phyloP scores from a whole-genome alignment of 768 basidiomycete genomes.

The Leucogyrophana mollusca region DNA sequence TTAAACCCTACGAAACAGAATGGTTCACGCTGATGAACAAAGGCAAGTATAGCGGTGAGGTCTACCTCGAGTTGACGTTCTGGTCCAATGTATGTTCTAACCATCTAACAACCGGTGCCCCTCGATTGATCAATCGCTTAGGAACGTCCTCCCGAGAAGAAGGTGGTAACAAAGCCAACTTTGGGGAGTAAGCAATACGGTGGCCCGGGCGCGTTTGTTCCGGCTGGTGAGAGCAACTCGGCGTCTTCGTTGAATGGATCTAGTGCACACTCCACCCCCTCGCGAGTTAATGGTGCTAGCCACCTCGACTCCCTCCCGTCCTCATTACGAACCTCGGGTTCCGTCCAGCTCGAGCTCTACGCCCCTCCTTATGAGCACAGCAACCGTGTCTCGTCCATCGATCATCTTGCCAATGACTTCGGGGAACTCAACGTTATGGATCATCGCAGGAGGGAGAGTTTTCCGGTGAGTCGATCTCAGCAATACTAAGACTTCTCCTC shows the following conservation, averaged over 20 bases:
- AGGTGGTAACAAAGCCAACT: slow-evolving; percentile 45
- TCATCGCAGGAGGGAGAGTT: slow-evolving; percentile 53
- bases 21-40: slow-evolving; percentile 92
- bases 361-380: slow-evolving; percentile 69
- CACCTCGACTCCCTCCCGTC: slow-evolving; percentile 55
- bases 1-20: slow-evolving; percentile 49
- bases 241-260: slow-evolving; percentile 22
- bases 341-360: slow-evolving; percentile 70
- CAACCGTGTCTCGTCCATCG: slow-evolving; percentile 41
- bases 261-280: slow-evolving; percentile 10
- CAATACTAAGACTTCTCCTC: neutral
- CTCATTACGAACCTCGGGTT: slow-evolving; percentile 60
- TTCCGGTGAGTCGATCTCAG: slow-evolving; percentile 50
- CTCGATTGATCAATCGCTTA: slow-evolving; percentile 24
- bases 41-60: slow-evolving; percentile 92
- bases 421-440: slow-evolving; percentile 60
- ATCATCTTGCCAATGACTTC: slow-evolving; percentile 62
- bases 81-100: slow-evolving; percentile 78
- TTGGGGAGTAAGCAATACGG: slow-evolving; percentile 65
- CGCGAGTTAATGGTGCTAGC: slow-evolving; percentile 24
- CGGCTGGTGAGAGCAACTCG: slow-evolving; percentile 39
- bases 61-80: slow-evolving; percentile 95
- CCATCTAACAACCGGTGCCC: neutral
- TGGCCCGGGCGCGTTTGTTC: slow-evolving; percentile 75
- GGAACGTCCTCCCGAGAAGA: slow-evolving; percentile 82